Conservation (phyloP, 2,329 filamentous ascomycete species). For the Teratosphaeria nubilosa region DNA sequence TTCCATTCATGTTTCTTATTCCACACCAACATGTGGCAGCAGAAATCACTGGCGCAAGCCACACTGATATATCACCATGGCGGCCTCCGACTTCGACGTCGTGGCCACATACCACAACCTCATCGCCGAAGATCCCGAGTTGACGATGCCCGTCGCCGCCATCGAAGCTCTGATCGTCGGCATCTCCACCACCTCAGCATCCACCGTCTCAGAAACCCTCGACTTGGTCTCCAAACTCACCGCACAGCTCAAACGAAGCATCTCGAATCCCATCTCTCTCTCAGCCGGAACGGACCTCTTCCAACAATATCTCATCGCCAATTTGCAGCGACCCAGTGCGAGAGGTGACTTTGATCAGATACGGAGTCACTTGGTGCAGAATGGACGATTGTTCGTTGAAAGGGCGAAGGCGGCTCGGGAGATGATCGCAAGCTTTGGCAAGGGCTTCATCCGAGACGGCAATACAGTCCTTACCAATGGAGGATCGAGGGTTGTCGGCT, state of each 20-base stretch:
- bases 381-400: slow-evolving; percentile 76
- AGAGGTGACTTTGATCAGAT: slow-evolving; percentile 71
- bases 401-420: slow-evolving; percentile 77
- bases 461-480: slow-evolving; percentile 83
- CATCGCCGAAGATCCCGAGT: slow-evolving; percentile 60
- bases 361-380: slow-evolving; percentile 70
- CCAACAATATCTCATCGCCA: slow-evolving; percentile 81
- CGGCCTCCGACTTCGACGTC: slow-evolving; percentile 34
- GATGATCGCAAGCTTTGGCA: slow-evolving; percentile 70
- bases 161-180: slow-evolving; percentile 86
- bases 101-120: slow-evolving; percentile 56
- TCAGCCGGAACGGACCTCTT: slow-evolving; percentile 93
- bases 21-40: not conserved
- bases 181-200: slow-evolving; percentile 66
- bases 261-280: slow-evolving; percentile 82
- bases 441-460: slow-evolving; percentile 67
- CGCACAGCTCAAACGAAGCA: slow-evolving; percentile 62
- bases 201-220: slow-evolving; percentile 89
- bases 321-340: slow-evolving; percentile 44
- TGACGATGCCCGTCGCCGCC: slow-evolving; percentile 92
- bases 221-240: slow-evolving; percentile 72
- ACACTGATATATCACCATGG: not conserved
- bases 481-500: slow-evolving; percentile 72
- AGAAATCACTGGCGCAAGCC: not conserved
- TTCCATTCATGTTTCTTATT: not conserved